Conservation (phyloP, 495 filamentous ascomycete genomes). For the Aspergillus affinis region DNA sequence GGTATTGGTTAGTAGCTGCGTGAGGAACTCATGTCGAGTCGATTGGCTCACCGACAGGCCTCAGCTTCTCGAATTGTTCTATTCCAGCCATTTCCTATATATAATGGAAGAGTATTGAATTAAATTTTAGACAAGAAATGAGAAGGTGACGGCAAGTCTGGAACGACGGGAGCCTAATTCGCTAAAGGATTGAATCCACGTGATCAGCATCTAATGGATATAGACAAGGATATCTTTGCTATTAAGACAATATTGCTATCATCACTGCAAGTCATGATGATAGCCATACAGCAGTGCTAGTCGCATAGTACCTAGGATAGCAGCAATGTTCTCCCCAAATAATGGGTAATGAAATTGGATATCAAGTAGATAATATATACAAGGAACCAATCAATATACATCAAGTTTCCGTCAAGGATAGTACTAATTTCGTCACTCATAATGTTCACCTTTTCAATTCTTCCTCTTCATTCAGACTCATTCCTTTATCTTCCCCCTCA, state of each 20-base stretch:
- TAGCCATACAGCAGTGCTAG: background rate
- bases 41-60: constrained; percentile 29
- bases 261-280: background rate
- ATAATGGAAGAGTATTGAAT: background rate
- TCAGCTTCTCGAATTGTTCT: constrained; percentile 30
- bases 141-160: background rate
- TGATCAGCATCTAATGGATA: background rate
- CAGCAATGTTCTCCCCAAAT: background rate
- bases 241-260: background rate
- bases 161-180: background rate
- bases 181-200: background rate
- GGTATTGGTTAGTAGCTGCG: background rate
- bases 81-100: constrained; percentile 4
- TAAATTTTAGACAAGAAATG: background rate
- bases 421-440: background rate
- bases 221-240: background rate
- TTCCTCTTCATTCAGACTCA: background rate
- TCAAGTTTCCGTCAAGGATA: background rate
- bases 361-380: background rate
- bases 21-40: background rate
- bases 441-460: background rate
- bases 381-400: background rate
- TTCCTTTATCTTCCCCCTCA: background rate
- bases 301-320: too few species aligned
- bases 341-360: background rate